phyloP scores from a whole-genome alignment of 495 filamentous ascomycete species.

The Halenospora varia region DNA sequence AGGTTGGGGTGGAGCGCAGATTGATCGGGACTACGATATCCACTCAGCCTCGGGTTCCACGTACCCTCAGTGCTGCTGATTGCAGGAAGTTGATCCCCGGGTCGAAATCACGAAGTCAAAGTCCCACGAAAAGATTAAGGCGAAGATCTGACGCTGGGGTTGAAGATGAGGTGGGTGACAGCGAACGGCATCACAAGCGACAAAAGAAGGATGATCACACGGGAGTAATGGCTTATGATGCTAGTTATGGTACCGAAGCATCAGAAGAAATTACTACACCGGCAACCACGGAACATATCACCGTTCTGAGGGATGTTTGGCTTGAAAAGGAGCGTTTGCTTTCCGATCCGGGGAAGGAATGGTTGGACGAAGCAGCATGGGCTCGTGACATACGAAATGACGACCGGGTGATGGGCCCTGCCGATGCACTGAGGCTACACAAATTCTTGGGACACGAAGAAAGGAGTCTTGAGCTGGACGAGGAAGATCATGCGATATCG shows the following conservation, averaged over 20 bases:
- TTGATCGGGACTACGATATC: not conserved
- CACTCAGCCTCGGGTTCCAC: not conserved
- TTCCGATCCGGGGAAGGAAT: not conserved
- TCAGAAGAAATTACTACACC: not conserved
- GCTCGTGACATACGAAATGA: not conserved
- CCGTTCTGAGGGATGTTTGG: not conserved
- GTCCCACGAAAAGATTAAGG: not conserved
- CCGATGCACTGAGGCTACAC: not conserved
- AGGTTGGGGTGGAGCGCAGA: not conserved
- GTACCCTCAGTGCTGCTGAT: not conserved
- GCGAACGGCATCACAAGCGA: not conserved
- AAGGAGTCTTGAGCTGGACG: no score
- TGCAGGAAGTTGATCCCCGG: not conserved
- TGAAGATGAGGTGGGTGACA: not conserved
- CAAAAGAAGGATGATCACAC: not conserved
- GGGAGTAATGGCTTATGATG: not conserved
- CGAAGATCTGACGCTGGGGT: not conserved
- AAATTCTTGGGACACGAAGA: conserved; percentile 1
- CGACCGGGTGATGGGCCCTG: not conserved
- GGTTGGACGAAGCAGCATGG: not conserved
- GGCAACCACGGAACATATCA: not conserved
- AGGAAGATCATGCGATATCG: no score
- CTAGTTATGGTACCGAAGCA: not conserved
- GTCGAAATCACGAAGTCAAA: not conserved
- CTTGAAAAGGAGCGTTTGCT: not conserved